Percentiles rank a stretch among this genome's conserved stretches.
Evolutionary conservation across 2,329 filamentous ascomycete species (phyloP).

Genomic region (Colletotrichum brevisporum): DNA sequence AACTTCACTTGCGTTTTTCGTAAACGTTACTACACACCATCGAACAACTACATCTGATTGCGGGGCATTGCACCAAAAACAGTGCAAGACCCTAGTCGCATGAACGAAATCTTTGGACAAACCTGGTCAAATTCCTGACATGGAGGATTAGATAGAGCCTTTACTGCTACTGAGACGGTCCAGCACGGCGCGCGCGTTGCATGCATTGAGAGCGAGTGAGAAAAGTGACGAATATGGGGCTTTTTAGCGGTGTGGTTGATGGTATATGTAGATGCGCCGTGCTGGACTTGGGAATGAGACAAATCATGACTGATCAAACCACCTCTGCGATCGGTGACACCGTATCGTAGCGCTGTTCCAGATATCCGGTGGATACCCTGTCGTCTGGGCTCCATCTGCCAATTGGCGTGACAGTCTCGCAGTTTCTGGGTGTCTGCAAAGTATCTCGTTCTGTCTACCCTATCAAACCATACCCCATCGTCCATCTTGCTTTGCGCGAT

Average conservation of each 20-base stretch:
- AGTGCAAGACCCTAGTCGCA: neutral
- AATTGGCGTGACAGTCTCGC: neutral
- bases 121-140: slow-evolving; percentile 6
- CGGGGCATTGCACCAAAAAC: neutral
- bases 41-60: neutral
- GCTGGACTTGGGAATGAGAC: slow-evolving; percentile 21
- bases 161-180: neutral
- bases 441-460: slow-evolving; percentile 17
- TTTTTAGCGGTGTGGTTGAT: too few relatives aligned
- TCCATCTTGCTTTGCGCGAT: neutral
- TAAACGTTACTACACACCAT: neutral
- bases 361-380: too few relatives aligned
- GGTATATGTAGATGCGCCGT: slow-evolving; percentile 1
- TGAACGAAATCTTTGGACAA: slow-evolving; percentile 7
- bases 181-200: slow-evolving; percentile 3
- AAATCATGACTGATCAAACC: slow-evolving; percentile 1
- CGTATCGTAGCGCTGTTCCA: neutral
- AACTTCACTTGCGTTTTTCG: neutral
- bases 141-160: slow-evolving; percentile 19
- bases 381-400: neutral
- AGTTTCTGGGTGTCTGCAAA: neutral
- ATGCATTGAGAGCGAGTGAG: neutral
- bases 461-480: slow-evolving; percentile 2
- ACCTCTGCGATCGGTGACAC: too few relatives aligned
- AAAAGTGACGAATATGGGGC: too few relatives aligned